Percentiles rank a stretch among this genome's conserved stretches.
Evolutionary conservation across 495 filamentous ascomycete species (phyloP).

Genomic region (Baudoinia panamericana): DNA sequence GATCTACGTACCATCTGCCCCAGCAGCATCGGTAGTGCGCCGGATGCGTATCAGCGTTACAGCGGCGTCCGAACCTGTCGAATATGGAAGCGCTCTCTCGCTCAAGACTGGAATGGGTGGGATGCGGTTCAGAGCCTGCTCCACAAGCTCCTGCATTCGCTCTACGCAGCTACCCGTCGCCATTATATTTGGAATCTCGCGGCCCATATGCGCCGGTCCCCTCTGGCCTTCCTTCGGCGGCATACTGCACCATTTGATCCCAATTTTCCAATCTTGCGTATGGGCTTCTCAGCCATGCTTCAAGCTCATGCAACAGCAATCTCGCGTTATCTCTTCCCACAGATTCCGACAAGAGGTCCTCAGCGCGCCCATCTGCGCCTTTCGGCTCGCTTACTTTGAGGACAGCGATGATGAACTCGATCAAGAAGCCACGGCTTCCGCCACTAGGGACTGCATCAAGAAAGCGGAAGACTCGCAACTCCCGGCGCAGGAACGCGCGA

Average conservation of each 20-base stretch:
- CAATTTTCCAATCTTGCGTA: conserved; percentile 55
- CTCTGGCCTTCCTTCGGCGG: neutral
- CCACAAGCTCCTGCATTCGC: no score
- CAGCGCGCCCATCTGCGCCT: conserved; percentile 68
- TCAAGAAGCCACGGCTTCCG: conserved; percentile 69
- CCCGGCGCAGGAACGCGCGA: conserved; percentile 75
- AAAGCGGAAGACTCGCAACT: conserved; percentile 78
- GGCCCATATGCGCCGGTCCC: no score
- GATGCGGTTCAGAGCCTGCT: no score
- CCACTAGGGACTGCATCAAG: conserved; percentile 42
- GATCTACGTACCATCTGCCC: no score
- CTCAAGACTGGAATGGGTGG: no score
- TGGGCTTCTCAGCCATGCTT: conserved; percentile 69
- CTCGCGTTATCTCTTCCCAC: conserved; percentile 63
- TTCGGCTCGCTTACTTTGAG: conserved; percentile 85
- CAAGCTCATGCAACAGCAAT: conserved; percentile 75
- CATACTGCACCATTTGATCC: conserved; percentile 72
- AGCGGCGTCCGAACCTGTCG: no score
- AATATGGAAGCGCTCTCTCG: no score
- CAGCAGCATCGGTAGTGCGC: no score
- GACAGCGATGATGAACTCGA: conserved; percentile 81
- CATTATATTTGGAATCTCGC: no score
- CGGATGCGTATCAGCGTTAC: no score
- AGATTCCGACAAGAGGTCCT: conserved; percentile 78
- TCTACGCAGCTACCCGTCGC: no score